Conservation (phyloP, 306 rosid genomes). For the Inga laurina region DNA sequence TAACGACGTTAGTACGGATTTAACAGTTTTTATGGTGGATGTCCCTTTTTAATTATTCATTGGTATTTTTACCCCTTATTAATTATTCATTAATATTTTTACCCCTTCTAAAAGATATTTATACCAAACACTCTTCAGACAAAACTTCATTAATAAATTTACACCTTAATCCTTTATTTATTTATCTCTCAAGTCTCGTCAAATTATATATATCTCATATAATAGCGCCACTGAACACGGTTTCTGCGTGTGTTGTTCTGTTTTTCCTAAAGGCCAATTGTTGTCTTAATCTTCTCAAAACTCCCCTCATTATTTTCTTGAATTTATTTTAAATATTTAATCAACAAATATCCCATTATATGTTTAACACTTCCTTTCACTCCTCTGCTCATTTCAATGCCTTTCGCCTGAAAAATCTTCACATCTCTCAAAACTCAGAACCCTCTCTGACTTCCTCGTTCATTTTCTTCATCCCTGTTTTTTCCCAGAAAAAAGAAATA, state of each 20-base stretch:
- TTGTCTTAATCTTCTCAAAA: slow-evolving; percentile 34
- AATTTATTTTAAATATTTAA: too few relatives aligned
- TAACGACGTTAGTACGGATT: too few relatives aligned
- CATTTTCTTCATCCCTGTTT: neutral
- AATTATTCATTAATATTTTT: too few relatives aligned
- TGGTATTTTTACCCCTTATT: too few relatives aligned
- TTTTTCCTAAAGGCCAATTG: slow-evolving; percentile 34
- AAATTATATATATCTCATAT: slow-evolving; percentile 16
- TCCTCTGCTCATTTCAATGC: neutral
- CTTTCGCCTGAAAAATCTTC: neutral
- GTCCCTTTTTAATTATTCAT: too few relatives aligned
- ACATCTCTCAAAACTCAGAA: neutral
- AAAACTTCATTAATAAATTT: too few relatives aligned
- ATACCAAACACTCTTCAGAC: too few relatives aligned
- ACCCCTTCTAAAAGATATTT: too few relatives aligned
- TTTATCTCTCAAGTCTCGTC: neutral
- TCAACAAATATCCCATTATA: neutral
- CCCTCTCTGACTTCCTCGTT: neutral
- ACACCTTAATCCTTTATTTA: too few relatives aligned
- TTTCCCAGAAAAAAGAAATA: neutral
- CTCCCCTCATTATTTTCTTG: neutral
- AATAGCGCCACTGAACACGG: slow-evolving; percentile 27
- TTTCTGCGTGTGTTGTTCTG: slow-evolving; percentile 40
- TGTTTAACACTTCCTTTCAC: neutral
- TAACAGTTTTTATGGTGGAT: too few relatives aligned